Base-by-base conservation (phyloP, 2,329 filamentous ascomycete species). In the Geosmithia morbida region DNA sequence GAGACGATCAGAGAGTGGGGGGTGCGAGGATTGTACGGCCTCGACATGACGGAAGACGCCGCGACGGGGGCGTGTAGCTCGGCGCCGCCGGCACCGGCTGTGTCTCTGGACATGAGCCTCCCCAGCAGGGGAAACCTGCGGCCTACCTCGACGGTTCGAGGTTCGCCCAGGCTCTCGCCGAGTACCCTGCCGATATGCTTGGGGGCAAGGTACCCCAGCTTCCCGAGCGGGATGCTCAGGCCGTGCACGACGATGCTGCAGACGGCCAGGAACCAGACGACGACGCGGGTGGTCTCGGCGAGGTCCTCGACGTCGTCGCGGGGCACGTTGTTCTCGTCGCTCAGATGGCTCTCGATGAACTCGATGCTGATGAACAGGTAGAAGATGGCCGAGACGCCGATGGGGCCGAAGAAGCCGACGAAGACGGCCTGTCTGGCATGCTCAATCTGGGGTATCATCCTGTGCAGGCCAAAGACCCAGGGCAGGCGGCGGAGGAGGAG, bases 401-500 rank as follows among this genome's bases (percentile, higher is more conserved):
- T 89, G 0, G 89, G 89, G 0, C 89, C 89, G 53, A 96, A 96
- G 67, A 94, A 95, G 0, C 89, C 89, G 7, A 92, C 85, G 57
- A 94, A 95, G 0, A 85, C 65, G 2, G 87, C 87, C 54, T 94
- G 87, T 3, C 77, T 74, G 29, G 75, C 62, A 41, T 83, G 72
- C 49, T 87, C 77, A 41, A 95, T 88, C 59, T 94, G 87, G 29
- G 77, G 84, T 43, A 95, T 89, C 50, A 75, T 73, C 40, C 75
- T 83, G 59, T 89, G 83, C 62, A 90, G 69, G 0, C 72, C 75
- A 46, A 87, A 75, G 0, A 96, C 72, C 59, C 87, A 78, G 0
- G 89, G 89, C 7, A 89, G 69, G 2, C 89, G 81, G 40, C 89
- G 77, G 18, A 95, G 65, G 1, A 94, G 62, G 3, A 96, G 68